These are phyloP conservation scores for Rhytidhysteron rufulum DNA, from an alignment of 2,329 filamentous ascomycete genomes.

Conservation along the genomic window DNA sequence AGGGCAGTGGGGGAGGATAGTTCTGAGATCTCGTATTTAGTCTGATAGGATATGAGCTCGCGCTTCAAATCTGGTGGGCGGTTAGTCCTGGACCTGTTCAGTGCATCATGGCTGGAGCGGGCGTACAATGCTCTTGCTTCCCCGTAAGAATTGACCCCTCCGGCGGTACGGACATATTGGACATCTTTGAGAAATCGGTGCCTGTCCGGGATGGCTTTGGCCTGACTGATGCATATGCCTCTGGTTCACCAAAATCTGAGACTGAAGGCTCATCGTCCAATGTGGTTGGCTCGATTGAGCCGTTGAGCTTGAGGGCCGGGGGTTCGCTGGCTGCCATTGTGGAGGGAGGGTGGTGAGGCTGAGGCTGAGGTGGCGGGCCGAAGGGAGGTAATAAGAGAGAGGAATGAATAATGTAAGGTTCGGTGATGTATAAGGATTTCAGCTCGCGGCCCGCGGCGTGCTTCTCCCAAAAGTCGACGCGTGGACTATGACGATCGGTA, in stretches of 20 bases:
- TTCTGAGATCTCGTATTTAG: constrained; percentile 84
- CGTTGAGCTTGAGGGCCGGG: constrained; percentile 31
- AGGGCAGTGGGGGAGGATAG: constrained; percentile 93
- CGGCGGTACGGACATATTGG: constrained; percentile 47
- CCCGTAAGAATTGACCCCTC: constrained; percentile 70
- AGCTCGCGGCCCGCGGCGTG: too few species aligned
- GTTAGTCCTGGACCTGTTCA: too few species aligned
- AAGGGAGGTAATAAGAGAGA: too few species aligned
- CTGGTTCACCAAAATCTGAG: constrained; percentile 15
- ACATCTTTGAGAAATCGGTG: constrained; percentile 34
- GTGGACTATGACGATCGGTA: too few species aligned
- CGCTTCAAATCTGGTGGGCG: constrained; percentile 75
- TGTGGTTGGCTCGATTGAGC: constrained; percentile 25
- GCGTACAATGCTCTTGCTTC: constrained; percentile 94
- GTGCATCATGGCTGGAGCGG: constrained; percentile 1
- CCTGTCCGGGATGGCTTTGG: constrained; percentile 14
- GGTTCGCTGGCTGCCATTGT: constrained; percentile 24
- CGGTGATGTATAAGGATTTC: too few species aligned
- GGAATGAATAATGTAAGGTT: too few species aligned
- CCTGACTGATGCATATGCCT: background rate
- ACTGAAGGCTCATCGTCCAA: constrained; percentile 20
- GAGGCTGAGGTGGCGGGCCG: background rate
- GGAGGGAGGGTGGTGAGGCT: background rate
- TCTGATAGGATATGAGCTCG: constrained; percentile 87
- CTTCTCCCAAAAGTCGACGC: too few species aligned